phyloP scores from a whole-genome alignment of 2,329 filamentous ascomycete species.

The Aspergillus sp. region DNA sequence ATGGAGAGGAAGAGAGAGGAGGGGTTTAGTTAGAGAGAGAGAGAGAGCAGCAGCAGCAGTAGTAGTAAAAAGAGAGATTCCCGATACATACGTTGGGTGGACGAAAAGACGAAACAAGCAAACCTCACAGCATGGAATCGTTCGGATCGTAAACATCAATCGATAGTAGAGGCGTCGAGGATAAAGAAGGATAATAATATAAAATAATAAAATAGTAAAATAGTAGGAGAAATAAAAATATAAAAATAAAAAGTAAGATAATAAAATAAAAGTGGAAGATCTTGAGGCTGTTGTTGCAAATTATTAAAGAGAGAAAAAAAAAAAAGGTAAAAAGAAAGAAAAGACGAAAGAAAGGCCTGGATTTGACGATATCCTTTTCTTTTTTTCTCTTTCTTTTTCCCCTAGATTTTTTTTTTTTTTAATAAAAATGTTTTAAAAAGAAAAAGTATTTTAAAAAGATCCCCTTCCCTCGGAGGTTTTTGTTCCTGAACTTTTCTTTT shows the following conservation, averaged over 20 bases:
- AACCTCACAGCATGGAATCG: slow-evolving; percentile 18
- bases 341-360: background rate
- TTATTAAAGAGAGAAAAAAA: slow-evolving; percentile 4
- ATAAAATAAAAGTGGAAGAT: slow-evolving; percentile 3
- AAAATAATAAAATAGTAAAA: slow-evolving; percentile 1
- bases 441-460: slow-evolving; percentile 4
- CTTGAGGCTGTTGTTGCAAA: too few relatives aligned
- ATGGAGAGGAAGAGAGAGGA: too few relatives aligned
- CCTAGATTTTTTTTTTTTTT: slow-evolving; percentile 3
- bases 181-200: slow-evolving; percentile 4
- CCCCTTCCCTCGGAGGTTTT: slow-evolving; percentile 18
- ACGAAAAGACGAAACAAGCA: slow-evolving; percentile 11
- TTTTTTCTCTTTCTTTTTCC: slow-evolving; percentile 7
- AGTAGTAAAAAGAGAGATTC: slow-evolving; percentile 3
- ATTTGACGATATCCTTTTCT: background rate
- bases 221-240: background rate
- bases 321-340: slow-evolving; percentile 3
- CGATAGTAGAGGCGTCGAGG: slow-evolving; percentile 1
- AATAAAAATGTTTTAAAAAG: background rate
- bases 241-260: slow-evolving; percentile 2
- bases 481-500: slow-evolving; percentile 12
- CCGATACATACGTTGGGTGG: slow-evolving; percentile 18
- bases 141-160: slow-evolving; percentile 13
- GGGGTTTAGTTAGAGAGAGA: background rate
- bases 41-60: background rate